Evolutionary conservation across 116 monocot species (phyloP), one percentile per base, ranked within the genome.

Genomic region (Zostera marina): DNA sequence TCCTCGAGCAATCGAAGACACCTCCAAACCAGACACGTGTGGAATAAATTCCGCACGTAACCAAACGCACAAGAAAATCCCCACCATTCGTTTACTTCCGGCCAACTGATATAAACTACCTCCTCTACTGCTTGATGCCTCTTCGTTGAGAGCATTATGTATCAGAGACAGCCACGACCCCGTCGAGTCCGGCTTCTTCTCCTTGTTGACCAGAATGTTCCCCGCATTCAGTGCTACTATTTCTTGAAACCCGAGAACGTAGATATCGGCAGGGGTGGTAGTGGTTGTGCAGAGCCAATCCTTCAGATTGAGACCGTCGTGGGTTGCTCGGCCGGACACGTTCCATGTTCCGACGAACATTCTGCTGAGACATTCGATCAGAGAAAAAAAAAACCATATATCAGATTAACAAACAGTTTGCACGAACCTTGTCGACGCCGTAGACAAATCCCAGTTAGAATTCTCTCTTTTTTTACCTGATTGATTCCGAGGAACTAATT

Each of bases 31-130:
- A 12, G 42, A 66, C 41, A 96, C 70, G 55, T 76, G 68, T 12
- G 48, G 63, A 24, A 74, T 8, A 3, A 96, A 40, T 42, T 63
- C 64, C 2, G 72, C 64, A n/a, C 82, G 66, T 23, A 80, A 73
- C 88, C 88, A 96, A 46, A 96, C 85, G 70, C 89, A 85, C 56
- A 96, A 46, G 66, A 85, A 89, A n/a, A 96, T 60, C 22, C 94
- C 96, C 11, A 85, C 90, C 96, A 85, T 96, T 67, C 83, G 89
- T 63, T 80, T 96, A 62, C 89, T 78, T 8, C 85, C 89, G 5
- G 66, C 85, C 41, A 85, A 58, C 21, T 56, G 41, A 58, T 82
- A 88, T 3, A n/a, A n/a, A n/a, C n/a, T n/a, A n/a, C n/a, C n/a
- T n/a, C 63, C 63, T 15, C 44, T 45, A 15, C 11, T 20, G 11